Conservation (phyloP, 805 yeast species). For the Zygotorulaspora danielsina region DNA sequence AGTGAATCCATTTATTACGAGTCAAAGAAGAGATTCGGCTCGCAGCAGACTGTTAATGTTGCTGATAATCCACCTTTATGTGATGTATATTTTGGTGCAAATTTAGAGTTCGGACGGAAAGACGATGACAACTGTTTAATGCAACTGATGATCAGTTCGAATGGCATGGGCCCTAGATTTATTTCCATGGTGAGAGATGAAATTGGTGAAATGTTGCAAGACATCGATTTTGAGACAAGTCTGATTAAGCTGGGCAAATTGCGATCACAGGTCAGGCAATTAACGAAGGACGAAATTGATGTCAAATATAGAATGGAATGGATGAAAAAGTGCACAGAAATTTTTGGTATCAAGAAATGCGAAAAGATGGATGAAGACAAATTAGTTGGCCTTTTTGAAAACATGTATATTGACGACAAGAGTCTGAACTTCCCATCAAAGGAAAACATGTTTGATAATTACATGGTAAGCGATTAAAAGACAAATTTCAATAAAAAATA, state of each 20-base stretch:
- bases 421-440: slow-evolving; percentile 16
- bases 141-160: slow-evolving; percentile 30
- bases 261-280: slow-evolving; percentile 20
- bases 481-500: neutral
- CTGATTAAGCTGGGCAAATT: slow-evolving; percentile 26
- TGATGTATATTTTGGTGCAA: slow-evolving; percentile 37
- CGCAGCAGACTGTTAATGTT: slow-evolving; percentile 33
- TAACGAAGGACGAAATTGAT: slow-evolving; percentile 14
- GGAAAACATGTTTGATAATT: slow-evolving; percentile 10
- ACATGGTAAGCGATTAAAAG: slow-evolving; percentile 5
- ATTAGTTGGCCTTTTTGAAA: slow-evolving; percentile 18
- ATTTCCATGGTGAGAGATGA: slow-evolving; percentile 32
- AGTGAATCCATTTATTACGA: slow-evolving; percentile 26
- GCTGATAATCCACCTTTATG: slow-evolving; percentile 36
- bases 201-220: slow-evolving; percentile 17
- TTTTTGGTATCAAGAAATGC: slow-evolving; percentile 29
- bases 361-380: slow-evolving; percentile 23
- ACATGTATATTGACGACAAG: slow-evolving; percentile 20
- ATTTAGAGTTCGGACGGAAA: slow-evolving; percentile 19
- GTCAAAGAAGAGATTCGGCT: slow-evolving; percentile 24
- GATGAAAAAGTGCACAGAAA: slow-evolving; percentile 31
- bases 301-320: slow-evolving; percentile 33
- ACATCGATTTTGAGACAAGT: slow-evolving; percentile 23
- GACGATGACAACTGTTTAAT: slow-evolving; percentile 11
- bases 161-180: slow-evolving; percentile 35